A percentile compares a stretch with the other conserved stretches of the same genome.
Evolutionary conservation across 129 eudicot genomes (phyloP).

Genomic region (Ambrosia artemisiifolia): DNA sequence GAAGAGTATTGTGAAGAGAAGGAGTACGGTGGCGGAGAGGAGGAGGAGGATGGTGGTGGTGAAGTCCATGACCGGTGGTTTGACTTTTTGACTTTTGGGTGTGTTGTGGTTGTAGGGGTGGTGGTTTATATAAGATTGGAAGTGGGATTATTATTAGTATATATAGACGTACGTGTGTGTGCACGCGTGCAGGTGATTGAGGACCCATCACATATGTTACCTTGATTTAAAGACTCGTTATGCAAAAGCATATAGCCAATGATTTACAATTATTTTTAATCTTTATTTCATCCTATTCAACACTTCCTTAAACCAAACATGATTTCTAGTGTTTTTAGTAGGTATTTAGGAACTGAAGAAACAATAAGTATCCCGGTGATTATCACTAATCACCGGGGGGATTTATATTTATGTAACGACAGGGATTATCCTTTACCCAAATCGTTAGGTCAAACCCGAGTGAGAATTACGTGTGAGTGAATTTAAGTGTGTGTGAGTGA

Average conservation of each 20-base stretch:
- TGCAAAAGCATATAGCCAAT: constrained; percentile 28
- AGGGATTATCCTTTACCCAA: no score
- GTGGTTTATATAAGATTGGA: constrained; percentile 20
- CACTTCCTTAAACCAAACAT: no score
- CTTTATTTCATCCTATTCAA: neutral
- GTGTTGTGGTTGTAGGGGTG: neutral
- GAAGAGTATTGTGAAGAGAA: constrained; percentile 23
- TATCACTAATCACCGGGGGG: no score
- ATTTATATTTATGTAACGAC: no score
- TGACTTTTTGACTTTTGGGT: neutral
- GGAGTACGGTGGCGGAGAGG: constrained; percentile 15
- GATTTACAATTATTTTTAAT: neutral
- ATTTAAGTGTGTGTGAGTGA: no score
- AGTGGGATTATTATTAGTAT: constrained; percentile 22
- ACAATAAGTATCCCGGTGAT: no score
- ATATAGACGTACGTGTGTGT: constrained; percentile 14
- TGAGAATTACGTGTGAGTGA: no score
- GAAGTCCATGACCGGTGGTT: constrained; percentile 37
- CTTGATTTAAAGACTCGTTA: constrained; percentile 24
- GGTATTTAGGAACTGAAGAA: no score
- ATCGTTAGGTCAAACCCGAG: no score
- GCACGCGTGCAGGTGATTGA: constrained; percentile 44
- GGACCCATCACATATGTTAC: constrained; percentile 27
- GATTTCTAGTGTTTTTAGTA: no score
- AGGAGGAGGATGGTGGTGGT: constrained; percentile 8